These are phyloP conservation scores for Fragilaria radians DNA, from an alignment of 108 stramenopile genomes.

Conservation along the genomic window DNA sequence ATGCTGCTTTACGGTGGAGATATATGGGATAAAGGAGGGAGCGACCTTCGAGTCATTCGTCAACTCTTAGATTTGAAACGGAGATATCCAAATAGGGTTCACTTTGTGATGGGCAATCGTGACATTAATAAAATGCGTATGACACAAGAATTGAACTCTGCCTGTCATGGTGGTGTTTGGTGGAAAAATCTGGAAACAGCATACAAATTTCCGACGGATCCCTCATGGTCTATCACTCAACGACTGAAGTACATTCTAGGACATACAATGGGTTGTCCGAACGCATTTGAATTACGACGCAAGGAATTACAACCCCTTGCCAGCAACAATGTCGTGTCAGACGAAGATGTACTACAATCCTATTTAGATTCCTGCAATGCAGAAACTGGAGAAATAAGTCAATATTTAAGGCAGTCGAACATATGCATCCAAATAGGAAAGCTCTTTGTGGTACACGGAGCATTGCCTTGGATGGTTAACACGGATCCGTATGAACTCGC, in stretches of 20 bases:
- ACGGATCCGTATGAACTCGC: conserved; percentile 30
- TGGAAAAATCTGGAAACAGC: conserved; percentile 24
- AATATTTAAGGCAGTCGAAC: conserved; percentile 52
- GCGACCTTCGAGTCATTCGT: conserved; percentile 76
- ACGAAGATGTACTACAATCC: conserved; percentile 64
- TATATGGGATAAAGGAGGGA: conserved; percentile 82
- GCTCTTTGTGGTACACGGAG: conserved; percentile 69
- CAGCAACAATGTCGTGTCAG: conserved; percentile 16
- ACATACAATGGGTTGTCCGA: conserved; percentile 74
- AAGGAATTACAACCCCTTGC: conserved; percentile 46
- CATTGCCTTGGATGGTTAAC: conserved; percentile 42
- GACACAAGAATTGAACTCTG: conserved; percentile 48
- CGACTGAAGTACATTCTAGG: conserved; percentile 68
- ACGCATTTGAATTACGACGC: conserved; percentile 72
- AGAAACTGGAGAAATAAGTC: conserved; percentile 54
- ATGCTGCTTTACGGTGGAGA: conserved; percentile 70
- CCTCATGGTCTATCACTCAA: conserved; percentile 23
- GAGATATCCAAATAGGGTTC: conserved; percentile 65
- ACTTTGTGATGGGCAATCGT: conserved; percentile 83
- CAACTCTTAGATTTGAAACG: conserved; percentile 65
- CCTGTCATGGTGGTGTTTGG: conserved; percentile 32
- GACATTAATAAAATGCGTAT: conserved; percentile 88
- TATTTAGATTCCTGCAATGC: conserved; percentile 66
- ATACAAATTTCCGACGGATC: too few relatives aligned
- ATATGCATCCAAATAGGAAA: conserved; percentile 44